Conservation (phyloP, 1,284 basidiomycete genomes). For the Xanthoconium separans region DNA sequence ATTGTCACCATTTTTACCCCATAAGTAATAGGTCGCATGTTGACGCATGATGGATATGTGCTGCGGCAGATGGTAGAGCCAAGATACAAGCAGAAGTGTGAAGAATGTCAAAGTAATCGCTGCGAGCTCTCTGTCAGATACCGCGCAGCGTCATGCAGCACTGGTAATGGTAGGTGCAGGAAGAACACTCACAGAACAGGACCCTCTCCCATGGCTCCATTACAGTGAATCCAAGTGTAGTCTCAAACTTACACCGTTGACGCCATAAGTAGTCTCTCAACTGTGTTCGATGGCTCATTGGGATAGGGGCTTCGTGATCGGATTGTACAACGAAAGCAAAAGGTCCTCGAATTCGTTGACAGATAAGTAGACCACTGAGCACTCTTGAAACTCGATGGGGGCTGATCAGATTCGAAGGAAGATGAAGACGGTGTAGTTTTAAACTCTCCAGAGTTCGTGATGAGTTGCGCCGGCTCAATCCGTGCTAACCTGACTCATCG, state of each 20-base stretch:
- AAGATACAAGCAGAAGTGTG: constrained; percentile 33
- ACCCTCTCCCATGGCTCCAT: neutral
- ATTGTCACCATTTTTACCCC: constrained; percentile 39
- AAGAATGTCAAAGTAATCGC: constrained; percentile 36
- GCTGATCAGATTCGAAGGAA: too few relatives aligned
- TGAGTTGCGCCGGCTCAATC: too few relatives aligned
- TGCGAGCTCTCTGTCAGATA: constrained; percentile 14
- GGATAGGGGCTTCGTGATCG: neutral
- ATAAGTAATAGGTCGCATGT: constrained; percentile 41
- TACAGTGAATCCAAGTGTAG: neutral
- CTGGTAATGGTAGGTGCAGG: neutral
- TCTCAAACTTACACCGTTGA: neutral
- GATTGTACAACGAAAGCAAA: neutral
- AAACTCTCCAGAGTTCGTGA: neutral
- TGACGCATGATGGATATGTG: constrained; percentile 39
- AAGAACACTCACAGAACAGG: neutral
- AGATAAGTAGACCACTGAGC: too few relatives aligned
- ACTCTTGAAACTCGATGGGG: too few relatives aligned
- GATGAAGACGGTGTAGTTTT: neutral
- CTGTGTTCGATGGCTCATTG: neutral
- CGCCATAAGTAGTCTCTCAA: neutral
- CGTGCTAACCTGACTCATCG: too few relatives aligned
- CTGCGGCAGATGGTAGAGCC: constrained; percentile 37
- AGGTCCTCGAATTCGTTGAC: too few relatives aligned
- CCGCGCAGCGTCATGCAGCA: neutral